Base-by-base conservation (phyloP, 2,329 filamentous ascomycete species). In the Tolypocladium capitatum region DNA sequence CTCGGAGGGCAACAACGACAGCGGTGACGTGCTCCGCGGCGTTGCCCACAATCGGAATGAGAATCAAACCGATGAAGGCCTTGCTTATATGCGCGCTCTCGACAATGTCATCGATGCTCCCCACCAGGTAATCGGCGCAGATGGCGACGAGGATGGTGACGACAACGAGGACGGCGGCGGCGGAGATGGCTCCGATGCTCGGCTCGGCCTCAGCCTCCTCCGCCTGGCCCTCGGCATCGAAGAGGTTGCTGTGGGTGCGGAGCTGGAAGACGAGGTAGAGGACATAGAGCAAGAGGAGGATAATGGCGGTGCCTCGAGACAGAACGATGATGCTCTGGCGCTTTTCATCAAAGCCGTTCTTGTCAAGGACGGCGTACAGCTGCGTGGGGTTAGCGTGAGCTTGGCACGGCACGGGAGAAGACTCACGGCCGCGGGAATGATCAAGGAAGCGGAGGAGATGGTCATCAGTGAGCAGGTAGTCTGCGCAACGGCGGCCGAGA, bases 21-120 rank as follows among this genome's bases (percentile, higher is more conserved):
- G 86, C 86, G 1, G 86, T 90, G 35, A 89, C 85, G 58, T 90
- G 85, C 63, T 90, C 84, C 3, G 84, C 84, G 2, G 84, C 84
- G 57, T 89, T 89, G 40, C 84, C 84, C 31, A 89, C 84, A 54
- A 89, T 88, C 3, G 84, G 84, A 44, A 89, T 83, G 20, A 89
- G 68, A 45, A 89, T 86, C 44, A 89, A 69, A 70, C 85, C 85
- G 56, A 90, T 87, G 56, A 90, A 90, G 1, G 81, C 86, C 65
- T 85, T 85, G 69, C 81, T 87, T 61, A 90, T 84, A 51, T 81
- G 75, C 2, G 80, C 79, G 40, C 72, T 79, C 55, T 79, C 73
- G 24, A 88, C 85, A 43, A 90, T 75, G 28, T 73, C 71, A 53
- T 88, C 83, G 57, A 89, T 89, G 58, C 81, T 86, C 56, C 79